Evolutionary conservation across 805 yeast species (phyloP).

Genomic region (Starmera amethionina): DNA sequence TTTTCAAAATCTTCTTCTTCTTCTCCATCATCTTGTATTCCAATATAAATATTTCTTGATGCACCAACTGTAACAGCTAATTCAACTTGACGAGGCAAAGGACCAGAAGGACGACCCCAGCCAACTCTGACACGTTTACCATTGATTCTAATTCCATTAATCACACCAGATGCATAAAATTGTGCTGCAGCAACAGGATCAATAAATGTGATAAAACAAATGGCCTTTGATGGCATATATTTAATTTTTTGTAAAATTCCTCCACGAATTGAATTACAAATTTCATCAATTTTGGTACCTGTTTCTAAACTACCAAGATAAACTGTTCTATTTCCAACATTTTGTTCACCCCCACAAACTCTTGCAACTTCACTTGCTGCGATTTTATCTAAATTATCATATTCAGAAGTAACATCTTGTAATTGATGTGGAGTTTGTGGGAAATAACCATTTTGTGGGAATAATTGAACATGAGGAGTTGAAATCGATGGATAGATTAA

Average conservation of each 20-base stretch:
- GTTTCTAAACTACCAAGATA: constrained; percentile 61
- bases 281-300: constrained; percentile 57
- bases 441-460: no score
- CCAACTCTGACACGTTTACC: constrained; percentile 55
- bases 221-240: constrained; percentile 38
- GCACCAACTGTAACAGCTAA: constrained; percentile 67
- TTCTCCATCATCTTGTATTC: constrained; percentile 32
- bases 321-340: constrained; percentile 64
- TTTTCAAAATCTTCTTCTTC: constrained; percentile 20
- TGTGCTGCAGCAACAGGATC: constrained; percentile 57
- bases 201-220: constrained; percentile 63
- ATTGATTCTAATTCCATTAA: constrained; percentile 51
- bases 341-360: constrained; percentile 79
- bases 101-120: constrained; percentile 64
- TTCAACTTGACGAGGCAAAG: constrained; percentile 42
- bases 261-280: constrained; percentile 69
- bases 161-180: constrained; percentile 49
- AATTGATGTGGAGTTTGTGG: constrained; percentile 1
- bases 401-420: constrained; percentile 3
- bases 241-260: constrained; percentile 60
- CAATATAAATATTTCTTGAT: constrained; percentile 68
- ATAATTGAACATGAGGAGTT: background rate
- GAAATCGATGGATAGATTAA: background rate
- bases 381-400: constrained; percentile 61
- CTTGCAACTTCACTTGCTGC: constrained; percentile 91